Percentiles rank a stretch among this genome's conserved stretches.
phyloP scores from a whole-genome alignment of 306 rosid genomes.

The Astragalus membranaceus region DNA sequence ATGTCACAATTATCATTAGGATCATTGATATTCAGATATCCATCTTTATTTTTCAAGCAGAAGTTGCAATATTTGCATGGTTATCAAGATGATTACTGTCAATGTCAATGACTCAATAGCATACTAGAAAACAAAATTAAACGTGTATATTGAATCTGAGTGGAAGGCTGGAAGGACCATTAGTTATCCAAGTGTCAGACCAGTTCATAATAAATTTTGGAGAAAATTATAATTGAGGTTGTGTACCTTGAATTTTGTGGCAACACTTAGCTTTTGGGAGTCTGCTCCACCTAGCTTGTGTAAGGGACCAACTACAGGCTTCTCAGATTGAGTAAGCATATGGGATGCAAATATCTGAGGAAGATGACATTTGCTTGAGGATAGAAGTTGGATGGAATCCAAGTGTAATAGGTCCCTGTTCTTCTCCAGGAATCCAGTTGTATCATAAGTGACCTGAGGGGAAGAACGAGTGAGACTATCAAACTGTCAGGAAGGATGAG shows the following conservation, averaged over 20 bases:
- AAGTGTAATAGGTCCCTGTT: constrained; percentile 90
- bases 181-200: background rate
- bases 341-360: constrained; percentile 82
- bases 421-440: constrained; percentile 93
- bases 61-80: background rate
- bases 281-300: constrained; percentile 92
- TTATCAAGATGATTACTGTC: background rate
- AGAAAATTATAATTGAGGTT: background rate
- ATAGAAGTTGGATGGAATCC: constrained; percentile 90
- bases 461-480: constrained; percentile 33
- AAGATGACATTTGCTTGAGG: constrained; percentile 87
- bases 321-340: constrained; percentile 82
- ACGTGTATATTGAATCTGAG: background rate
- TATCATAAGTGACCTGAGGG: constrained; percentile 84
- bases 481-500: constrained; percentile 30
- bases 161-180: background rate
- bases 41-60: background rate
- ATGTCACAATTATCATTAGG: background rate
- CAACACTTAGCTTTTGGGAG: constrained; percentile 96
- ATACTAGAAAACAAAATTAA: background rate
- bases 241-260: constrained; percentile 88
- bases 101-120: background rate
- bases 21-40: background rate
- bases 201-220: background rate
- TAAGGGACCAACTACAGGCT: constrained; percentile 76